These are phyloP conservation scores for Anthracocystis setariae DNA, from an alignment of 1,284 basidiomycete species.

Conservation along the genomic window DNA sequence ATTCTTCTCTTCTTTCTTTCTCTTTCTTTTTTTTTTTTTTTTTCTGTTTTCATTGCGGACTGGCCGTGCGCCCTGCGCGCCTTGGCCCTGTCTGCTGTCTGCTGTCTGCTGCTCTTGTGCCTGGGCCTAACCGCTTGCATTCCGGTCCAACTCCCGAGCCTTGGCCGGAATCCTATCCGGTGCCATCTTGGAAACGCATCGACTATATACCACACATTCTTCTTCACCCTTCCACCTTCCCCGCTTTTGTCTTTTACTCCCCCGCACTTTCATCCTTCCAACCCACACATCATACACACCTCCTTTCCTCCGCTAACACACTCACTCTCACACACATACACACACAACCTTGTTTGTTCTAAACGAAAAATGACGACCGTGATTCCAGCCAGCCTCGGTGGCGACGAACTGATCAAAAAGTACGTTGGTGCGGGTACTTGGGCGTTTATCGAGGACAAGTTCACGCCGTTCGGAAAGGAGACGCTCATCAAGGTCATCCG, in stretches of 20 bases:
- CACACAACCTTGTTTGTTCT: no score
- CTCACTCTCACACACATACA: neutral
- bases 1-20: no score
- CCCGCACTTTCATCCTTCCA: neutral
- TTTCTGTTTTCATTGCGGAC: neutral
- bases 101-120: neutral
- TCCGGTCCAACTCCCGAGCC: slow-evolving; percentile 16
- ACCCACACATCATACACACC: no score
- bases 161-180: slow-evolving; percentile 22
- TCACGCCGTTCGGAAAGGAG: slow-evolving; percentile 87
- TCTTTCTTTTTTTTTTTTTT: neutral
- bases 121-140: slow-evolving; percentile 4
- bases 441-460: slow-evolving; percentile 67
- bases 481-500: slow-evolving; percentile 82
- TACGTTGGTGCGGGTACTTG: slow-evolving; percentile 64
- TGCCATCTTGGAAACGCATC: neutral
- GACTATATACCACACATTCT: slow-evolving; percentile 6
- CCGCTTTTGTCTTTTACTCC: neutral
- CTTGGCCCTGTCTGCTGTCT: neutral
- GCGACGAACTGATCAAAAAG: slow-evolving; percentile 52
- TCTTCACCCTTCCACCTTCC: neutral
- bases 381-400: slow-evolving; percentile 32
- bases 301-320: no score
- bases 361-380: slow-evolving; percentile 43
- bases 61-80: neutral